A percentile compares a stretch with the other conserved stretches of the same genome.
phyloP scores from a whole-genome alignment of 257 asterid genomes.

The Gardenia jasminoides region DNA sequence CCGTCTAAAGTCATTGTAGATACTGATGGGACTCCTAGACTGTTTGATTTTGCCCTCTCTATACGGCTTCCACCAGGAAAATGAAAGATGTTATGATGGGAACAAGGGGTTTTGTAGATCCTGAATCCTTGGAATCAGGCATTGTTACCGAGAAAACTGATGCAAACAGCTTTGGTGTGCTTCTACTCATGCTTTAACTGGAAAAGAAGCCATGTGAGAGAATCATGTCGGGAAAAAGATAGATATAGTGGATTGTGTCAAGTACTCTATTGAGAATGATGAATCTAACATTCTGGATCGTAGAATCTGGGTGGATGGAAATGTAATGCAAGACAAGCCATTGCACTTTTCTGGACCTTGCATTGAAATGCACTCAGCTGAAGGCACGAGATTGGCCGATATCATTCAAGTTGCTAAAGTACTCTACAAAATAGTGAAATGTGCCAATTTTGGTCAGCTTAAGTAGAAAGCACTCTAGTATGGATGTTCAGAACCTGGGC shows the following conservation, averaged over 20 bases:
- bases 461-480: no score
- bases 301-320: not conserved
- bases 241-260: not conserved
- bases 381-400: constrained; percentile 2
- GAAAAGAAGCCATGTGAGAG: not conserved
- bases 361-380: not conserved
- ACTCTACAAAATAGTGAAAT: not conserved
- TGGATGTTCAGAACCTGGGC: no score
- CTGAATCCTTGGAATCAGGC: constrained; percentile 4
- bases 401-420: constrained; percentile 5
- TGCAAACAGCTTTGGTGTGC: constrained; percentile 14
- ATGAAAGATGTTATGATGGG: constrained; percentile 12
- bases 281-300: not conserved
- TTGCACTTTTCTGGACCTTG: not conserved
- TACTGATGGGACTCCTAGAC: constrained; percentile 16
- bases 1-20: constrained; percentile 19
- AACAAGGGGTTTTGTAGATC: constrained; percentile 7
- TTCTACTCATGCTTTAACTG: constrained; percentile 2
- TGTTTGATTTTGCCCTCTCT: constrained; percentile 13
- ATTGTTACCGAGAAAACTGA: not conserved
- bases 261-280: not conserved
- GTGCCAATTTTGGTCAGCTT: not conserved
- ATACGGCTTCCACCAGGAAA: constrained; percentile 21
- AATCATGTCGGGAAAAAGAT: not conserved
- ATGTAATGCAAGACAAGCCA: not conserved